Conservation (phyloP, 805 yeast genomes). For the Pichia exigua region DNA sequence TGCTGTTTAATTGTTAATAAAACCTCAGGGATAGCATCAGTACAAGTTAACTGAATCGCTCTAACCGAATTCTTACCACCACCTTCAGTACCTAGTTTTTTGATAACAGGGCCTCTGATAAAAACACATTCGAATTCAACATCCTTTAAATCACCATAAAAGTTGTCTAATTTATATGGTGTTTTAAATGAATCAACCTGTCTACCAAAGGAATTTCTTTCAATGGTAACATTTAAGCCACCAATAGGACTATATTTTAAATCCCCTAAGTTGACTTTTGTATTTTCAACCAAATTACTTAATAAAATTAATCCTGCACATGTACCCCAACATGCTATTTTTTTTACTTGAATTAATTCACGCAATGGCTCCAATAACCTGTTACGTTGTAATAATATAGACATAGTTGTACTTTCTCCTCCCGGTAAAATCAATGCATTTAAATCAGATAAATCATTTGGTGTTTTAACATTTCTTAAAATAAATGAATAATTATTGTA, state of each 20-base stretch:
- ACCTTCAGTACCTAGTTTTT: background rate
- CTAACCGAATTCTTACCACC: background rate
- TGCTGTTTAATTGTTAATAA: slow-evolving; percentile 34
- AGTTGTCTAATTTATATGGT: slow-evolving; percentile 7
- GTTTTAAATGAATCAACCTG: slow-evolving; percentile 60
- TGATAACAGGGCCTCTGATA: slow-evolving; percentile 71
- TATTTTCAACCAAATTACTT: slow-evolving; percentile 45
- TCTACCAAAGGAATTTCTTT: slow-evolving; percentile 72
- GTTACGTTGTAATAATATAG: slow-evolving; percentile 61
- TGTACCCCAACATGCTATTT: slow-evolving; percentile 70
- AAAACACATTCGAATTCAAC: slow-evolving; percentile 37
- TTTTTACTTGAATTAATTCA: slow-evolving; percentile 40
- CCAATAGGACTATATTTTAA: slow-evolving; percentile 43
- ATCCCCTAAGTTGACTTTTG: slow-evolving; percentile 33
- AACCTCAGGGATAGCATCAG: slow-evolving; percentile 10
- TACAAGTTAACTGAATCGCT: background rate
- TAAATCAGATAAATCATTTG: slow-evolving; percentile 40
- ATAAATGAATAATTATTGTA: slow-evolving; percentile 25
- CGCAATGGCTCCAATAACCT: slow-evolving; percentile 48
- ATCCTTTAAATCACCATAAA: slow-evolving; percentile 14
- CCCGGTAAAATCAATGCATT: slow-evolving; percentile 61
- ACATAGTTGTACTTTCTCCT: slow-evolving; percentile 65
- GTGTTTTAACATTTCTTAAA: slow-evolving; percentile 44
- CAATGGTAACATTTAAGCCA: slow-evolving; percentile 55
- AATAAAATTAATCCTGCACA: slow-evolving; percentile 76